Evolutionary conservation across 2,329 filamentous ascomycete genomes (phyloP).

Genomic region (Colletotrichum sp.): DNA sequence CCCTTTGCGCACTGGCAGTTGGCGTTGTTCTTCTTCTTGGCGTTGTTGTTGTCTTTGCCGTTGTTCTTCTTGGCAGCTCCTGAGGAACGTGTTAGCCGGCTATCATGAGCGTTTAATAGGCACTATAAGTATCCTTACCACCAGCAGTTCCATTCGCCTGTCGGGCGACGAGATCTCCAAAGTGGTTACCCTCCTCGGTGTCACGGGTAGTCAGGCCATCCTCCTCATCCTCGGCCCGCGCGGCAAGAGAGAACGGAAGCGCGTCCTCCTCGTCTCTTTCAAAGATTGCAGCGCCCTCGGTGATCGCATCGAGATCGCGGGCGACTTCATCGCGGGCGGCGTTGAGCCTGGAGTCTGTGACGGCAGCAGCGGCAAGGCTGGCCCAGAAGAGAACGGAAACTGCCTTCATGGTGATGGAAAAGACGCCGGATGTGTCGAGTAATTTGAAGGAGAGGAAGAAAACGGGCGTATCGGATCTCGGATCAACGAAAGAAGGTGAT

Average conservation of each 20-base stretch:
- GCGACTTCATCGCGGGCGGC: neutral
- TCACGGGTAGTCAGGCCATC: neutral
- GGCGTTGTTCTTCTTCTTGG: neutral
- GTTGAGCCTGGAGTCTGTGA: neutral
- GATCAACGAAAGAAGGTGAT: neutral
- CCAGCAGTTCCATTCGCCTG: neutral
- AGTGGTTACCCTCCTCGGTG: neutral
- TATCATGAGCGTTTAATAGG: neutral
- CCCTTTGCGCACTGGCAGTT: slow-evolving; percentile 3
- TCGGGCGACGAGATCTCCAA: neutral
- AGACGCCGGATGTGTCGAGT: neutral
- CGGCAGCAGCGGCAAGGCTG: neutral
- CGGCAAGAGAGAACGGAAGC: neutral
- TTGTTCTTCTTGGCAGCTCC: neutral
- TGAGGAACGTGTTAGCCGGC: neutral
- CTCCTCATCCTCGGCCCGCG: neutral
- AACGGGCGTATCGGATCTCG: neutral
- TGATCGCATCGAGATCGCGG: neutral
- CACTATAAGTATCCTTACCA: neutral
- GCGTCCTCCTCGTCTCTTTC: slow-evolving; percentile 1
- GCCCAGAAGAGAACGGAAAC: slow-evolving; percentile 8
- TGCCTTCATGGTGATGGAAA: slow-evolving; percentile 1
- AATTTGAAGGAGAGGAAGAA: neutral
- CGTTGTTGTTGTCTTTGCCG: neutral
- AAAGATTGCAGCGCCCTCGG: neutral